phyloP scores from a whole-genome alignment of 805 yeast genomes.

The Pichia occidentalis region DNA sequence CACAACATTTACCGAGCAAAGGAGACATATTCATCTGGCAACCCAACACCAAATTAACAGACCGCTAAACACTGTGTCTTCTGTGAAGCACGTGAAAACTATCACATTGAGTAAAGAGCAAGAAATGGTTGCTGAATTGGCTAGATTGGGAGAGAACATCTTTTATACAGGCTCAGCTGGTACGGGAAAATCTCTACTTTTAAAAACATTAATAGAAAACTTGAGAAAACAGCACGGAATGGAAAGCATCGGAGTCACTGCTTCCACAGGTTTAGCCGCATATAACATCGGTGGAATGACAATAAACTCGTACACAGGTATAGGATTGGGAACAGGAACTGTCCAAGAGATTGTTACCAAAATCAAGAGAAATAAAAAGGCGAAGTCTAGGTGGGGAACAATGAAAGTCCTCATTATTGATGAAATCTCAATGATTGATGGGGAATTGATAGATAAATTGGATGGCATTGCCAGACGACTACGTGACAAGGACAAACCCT shows the following conservation, averaged over 20 bases:
- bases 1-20: too few relatives aligned
- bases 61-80: not conserved
- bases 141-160: conserved; percentile 53
- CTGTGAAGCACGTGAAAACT: conserved; percentile 5
- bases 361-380: conserved; percentile 46
- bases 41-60: conserved; percentile 3
- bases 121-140: conserved; percentile 56
- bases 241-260: conserved; percentile 65
- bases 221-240: conserved; percentile 39
- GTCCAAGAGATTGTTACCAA: conserved; percentile 41
- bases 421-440: conserved; percentile 79
- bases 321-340: conserved; percentile 62
- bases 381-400: conserved; percentile 47
- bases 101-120: conserved; percentile 51
- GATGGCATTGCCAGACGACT: conserved; percentile 52
- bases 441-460: conserved; percentile 55
- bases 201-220: conserved; percentile 53
- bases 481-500: conserved; percentile 42
- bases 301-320: conserved; percentile 68
- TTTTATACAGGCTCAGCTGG: conserved; percentile 98
- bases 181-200: conserved; percentile 91
- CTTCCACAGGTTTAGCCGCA: conserved; percentile 82
- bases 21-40: conserved; percentile 5
- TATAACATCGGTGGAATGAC: conserved; percentile 78
- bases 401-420: conserved; percentile 62